Base-by-base conservation (phyloP, 345 rosid genomes). In the Rhizophora mangle region DNA sequence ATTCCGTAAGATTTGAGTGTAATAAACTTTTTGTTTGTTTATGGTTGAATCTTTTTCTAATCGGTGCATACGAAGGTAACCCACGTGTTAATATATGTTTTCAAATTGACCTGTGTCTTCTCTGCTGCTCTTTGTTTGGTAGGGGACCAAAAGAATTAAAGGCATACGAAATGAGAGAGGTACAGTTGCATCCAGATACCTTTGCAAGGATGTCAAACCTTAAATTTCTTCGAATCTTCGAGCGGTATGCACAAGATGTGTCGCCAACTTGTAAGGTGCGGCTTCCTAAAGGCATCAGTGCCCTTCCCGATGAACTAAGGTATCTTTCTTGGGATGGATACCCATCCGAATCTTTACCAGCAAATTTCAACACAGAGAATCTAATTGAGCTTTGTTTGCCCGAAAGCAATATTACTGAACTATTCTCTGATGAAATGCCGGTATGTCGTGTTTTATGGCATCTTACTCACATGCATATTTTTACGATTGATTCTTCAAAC, bases 271-370 rank as follows among this genome's bases (percentile, higher is more conserved):
- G n/a, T n/a, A n/a, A n/a, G n/a, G 58, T 64, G 37, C 26, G 24
- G 18, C 9, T 64, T 19, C n/a, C 70, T 6, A 59, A 7, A 24
- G 71, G 71, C 16, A 52, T 68, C 1, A 32, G 39, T 20, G 24
- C 5, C 31, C 52, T 70, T 24, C 36, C 74, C 1, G 34, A 18
- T 62, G 60, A 55, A 22, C 37, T 70, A 16, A 34, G 54, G 18
- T 51, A 54, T 62, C 62, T 70, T 16, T 3, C 26, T 24, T 70
- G 74, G 74, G 1, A 36, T 13, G 62, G 36, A 11, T 70, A 62
- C 52, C 68, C 68, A 34, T 32, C 9, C 15, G 6, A 46, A 13
- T 27, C 57, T 49, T 69, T 69, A 60, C 67, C 66, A 20, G 11
- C 51, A 46, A 61, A 69, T 49, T 61, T 52, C 59, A 2, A 32